Conservation (phyloP, 2,329 filamentous ascomycete species). For the Chaetomium sp. region DNA sequence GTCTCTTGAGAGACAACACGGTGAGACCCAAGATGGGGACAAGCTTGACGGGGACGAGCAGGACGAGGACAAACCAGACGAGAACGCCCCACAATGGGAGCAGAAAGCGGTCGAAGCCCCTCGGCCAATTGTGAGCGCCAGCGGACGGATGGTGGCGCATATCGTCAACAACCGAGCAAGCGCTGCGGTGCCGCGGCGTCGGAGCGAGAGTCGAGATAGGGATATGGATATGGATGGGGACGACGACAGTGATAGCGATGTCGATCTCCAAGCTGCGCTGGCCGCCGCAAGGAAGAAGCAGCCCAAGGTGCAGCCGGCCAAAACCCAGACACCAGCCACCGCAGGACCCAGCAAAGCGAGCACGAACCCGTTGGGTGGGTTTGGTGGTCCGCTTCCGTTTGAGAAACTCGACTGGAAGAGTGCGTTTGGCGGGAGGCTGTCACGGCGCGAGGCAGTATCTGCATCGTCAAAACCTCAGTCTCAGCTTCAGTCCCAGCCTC, state of each 20-base stretch:
- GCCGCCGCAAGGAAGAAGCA: slow-evolving; percentile 62
- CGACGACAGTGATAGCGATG: slow-evolving; percentile 66
- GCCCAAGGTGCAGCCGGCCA: slow-evolving; percentile 32
- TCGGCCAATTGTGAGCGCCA: slow-evolving; percentile 45
- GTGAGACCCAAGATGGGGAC: slow-evolving; percentile 22
- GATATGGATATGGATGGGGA: slow-evolving; percentile 33
- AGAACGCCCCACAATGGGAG: slow-evolving; percentile 44
- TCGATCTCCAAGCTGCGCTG: slow-evolving; percentile 72
- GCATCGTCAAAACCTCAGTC: too few species aligned
- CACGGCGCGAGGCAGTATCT: not conserved
- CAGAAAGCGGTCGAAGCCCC: slow-evolving; percentile 47
- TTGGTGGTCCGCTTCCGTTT: slow-evolving; percentile 82
- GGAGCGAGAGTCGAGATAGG: slow-evolving; percentile 37
- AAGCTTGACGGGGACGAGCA: slow-evolving; percentile 36
- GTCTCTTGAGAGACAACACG: slow-evolving; percentile 65
- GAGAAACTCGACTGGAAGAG: slow-evolving; percentile 72
- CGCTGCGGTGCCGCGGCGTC: slow-evolving; percentile 47
- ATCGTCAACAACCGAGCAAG: slow-evolving; percentile 68
- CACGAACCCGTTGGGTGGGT: slow-evolving; percentile 46
- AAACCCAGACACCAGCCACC: slow-evolving; percentile 22
- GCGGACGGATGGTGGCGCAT: slow-evolving; percentile 60
- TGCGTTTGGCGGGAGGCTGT: slow-evolving; percentile 41
- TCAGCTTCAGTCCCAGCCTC: too few species aligned
- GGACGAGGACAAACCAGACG: slow-evolving; percentile 42
- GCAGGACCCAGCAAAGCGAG: slow-evolving; percentile 37